Percentiles rank a stretch among this genome's conserved stretches.
Evolutionary conservation across 257 asterid species (phyloP).

Genomic region (Gentiana dahurica): DNA sequence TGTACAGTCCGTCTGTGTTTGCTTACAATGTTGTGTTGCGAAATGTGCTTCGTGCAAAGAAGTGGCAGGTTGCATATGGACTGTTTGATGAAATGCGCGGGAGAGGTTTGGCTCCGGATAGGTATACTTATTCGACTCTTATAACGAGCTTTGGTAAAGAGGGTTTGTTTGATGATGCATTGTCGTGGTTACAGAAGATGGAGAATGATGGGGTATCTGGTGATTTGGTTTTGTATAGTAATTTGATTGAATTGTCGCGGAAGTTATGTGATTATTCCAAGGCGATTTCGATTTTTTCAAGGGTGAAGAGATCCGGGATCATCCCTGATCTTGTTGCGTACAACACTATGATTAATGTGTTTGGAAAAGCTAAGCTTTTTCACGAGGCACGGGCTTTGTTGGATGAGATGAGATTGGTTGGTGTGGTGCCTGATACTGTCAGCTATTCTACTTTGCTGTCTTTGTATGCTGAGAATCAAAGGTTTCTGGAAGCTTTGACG

Average conservation of each 20-base stretch:
- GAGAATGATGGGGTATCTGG: conserved; percentile 70
- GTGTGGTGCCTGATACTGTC: conserved; percentile 64
- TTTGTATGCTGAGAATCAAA: conserved; percentile 66
- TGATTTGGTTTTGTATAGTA: conserved; percentile 82
- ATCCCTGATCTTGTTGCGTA: conserved; percentile 80
- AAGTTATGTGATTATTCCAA: conserved; percentile 72
- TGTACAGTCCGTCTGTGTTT: conserved; percentile 67
- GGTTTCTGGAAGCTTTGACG: conserved; percentile 69
- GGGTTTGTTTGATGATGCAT: conserved; percentile 80
- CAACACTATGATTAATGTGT: conserved; percentile 84
- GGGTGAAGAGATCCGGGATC: conserved; percentile 68
- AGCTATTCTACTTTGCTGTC: conserved; percentile 78
- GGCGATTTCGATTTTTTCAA: conserved; percentile 70
- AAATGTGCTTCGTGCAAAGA: conserved; percentile 67
- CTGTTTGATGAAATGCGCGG: conserved; percentile 96
- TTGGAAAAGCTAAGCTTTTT: conserved; percentile 91
- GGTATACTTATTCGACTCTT: conserved; percentile 80
- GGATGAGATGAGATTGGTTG: conserved; percentile 55
- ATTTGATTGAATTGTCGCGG: conserved; percentile 80
- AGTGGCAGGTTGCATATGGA: conserved; percentile 64
- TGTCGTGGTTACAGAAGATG: conserved; percentile 97
- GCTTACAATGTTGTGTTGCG: conserved; percentile 93
- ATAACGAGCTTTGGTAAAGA: conserved; percentile 80
- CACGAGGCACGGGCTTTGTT: conserved; percentile 60
- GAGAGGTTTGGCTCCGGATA: conserved; percentile 65